Base-by-base conservation (phyloP, 805 yeast genomes). In the Saccharomycopsis babjevae region DNA sequence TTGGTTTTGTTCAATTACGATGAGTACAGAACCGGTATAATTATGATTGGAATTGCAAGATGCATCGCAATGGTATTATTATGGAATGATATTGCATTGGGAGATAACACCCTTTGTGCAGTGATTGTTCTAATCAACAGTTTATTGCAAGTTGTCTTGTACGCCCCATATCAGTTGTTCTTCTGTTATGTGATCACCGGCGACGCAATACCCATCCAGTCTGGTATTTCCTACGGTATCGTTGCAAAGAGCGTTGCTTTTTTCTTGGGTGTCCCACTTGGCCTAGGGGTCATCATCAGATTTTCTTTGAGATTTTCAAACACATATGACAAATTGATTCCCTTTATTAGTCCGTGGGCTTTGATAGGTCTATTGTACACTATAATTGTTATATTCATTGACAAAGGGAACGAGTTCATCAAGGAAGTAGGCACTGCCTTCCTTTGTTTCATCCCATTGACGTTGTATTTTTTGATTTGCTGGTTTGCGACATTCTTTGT, bases 31-130 rank as follows among this genome's bases (percentile, higher is more conserved):
- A 72, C 70, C 50, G 86, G 86, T 1, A 74, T 83, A n/a, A 80
- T 83, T 36, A 76, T 83, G 79, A 79, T 83, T 55, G 86, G 86
- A 0, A 61, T 80, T 40, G 86, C 84, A 5, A 70, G 86, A 61
- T 82, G 86, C 67, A 81, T 82, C 64, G 86, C 86, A 25, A 82
- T 83, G 86, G 86, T 82, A 0, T 69, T 83, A 57, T 68, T 82
- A 32, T 82, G 86, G 86, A 82, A 79, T 66, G 76, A 79, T 36
- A 71, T 83, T 18, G 82, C 85, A 1, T 76, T 71, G 7, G 86
- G 86, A 5, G 83, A 81, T 66, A 69, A 71, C 55, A 74, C 74
- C 50, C 68, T 80, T 52, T 82, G 86, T 69, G 83, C 82, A 2
- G 66, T 80, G 7, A 65, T 82, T n/a, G 85, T 83, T 1, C 70